Percentiles rank a stretch among this genome's conserved stretches.
These are phyloP conservation scores for Flaveria ramosissima DNA, from an alignment of 129 eudicot genomes.

Conservation along the genomic window DNA sequence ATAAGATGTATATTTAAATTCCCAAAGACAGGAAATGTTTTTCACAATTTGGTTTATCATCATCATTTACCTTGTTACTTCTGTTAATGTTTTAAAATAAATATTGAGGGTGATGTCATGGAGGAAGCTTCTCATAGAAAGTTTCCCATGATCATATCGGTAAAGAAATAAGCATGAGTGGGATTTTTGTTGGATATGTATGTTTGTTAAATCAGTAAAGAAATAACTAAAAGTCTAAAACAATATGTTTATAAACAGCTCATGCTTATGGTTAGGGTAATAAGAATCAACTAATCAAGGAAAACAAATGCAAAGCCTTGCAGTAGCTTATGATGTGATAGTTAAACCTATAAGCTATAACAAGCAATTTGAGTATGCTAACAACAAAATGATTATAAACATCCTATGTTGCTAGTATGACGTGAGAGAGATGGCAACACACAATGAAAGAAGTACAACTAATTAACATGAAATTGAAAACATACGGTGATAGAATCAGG, in stretches of 20 bases:
- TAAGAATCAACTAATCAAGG: not conserved
- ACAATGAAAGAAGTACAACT: not conserved
- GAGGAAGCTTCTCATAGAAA: no score
- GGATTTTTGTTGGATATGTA: no score
- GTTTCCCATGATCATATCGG: no score
- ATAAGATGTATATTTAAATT: not conserved
- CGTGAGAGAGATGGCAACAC: not conserved
- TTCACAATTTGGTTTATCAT: not conserved
- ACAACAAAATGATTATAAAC: not conserved
- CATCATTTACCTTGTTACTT: not conserved
- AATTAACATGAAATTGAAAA: not conserved
- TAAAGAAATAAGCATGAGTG: no score
- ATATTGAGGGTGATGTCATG: no score
- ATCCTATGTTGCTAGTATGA: not conserved
- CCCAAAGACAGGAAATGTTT: not conserved
- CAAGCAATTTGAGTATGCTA: not conserved
- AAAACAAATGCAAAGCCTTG: not conserved
- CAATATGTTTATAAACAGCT: no score
- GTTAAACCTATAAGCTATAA: not conserved
- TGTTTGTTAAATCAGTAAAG: no score
- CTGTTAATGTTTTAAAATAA: not conserved
- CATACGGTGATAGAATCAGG: not conserved
- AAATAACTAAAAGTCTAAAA: no score
- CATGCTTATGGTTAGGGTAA: not conserved
- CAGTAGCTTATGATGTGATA: not conserved